Percentiles rank a stretch among this genome's conserved stretches.
These are phyloP conservation scores for Skeletonema grethae DNA, from an alignment of 108 stramenopile genomes.

Conservation along the genomic window DNA sequence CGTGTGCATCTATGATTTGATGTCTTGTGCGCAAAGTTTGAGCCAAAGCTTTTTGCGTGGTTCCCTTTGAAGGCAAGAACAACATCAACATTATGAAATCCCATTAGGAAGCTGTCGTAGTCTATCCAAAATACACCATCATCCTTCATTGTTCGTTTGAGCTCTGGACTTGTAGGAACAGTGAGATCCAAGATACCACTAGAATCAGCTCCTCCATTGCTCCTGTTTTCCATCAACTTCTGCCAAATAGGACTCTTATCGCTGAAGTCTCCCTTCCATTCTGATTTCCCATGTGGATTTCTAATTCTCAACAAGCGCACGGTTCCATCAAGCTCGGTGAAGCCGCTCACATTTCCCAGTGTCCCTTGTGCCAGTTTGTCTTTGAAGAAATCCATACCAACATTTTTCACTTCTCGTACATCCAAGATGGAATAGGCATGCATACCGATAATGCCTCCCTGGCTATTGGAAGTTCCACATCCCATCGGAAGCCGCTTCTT, in stretches of 20 bases:
- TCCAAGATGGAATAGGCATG: slow-evolving; percentile 96
- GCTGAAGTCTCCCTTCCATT: slow-evolving; percentile 82
- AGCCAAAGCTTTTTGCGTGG: slow-evolving; percentile 61
- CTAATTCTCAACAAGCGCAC: slow-evolving; percentile 81
- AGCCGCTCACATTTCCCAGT: slow-evolving; percentile 62
- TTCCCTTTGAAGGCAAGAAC: slow-evolving; percentile 68
- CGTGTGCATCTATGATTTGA: slow-evolving; percentile 63
- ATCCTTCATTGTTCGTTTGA: slow-evolving; percentile 60
- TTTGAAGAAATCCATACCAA: slow-evolving; percentile 65
- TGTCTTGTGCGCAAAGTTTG: slow-evolving; percentile 67
- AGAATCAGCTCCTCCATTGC: slow-evolving; percentile 21
- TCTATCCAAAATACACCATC: slow-evolving; percentile 84
- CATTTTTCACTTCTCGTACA: slow-evolving; percentile 75
- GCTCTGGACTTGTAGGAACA: slow-evolving; percentile 32
- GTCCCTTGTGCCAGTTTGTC: slow-evolving; percentile 42
- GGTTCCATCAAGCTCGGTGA: slow-evolving; percentile 69
- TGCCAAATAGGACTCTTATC: slow-evolving; percentile 59
- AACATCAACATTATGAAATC: slow-evolving; percentile 73
- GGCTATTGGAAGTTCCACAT: slow-evolving; percentile 63
- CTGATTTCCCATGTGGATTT: slow-evolving; percentile 80
- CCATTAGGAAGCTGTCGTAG: slow-evolving; percentile 72
- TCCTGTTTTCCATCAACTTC: slow-evolving; percentile 51
- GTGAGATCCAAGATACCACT: slow-evolving; percentile 10
- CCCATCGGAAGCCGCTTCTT: slow-evolving; percentile 73
- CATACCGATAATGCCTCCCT: slow-evolving; percentile 79